These are phyloP conservation scores for Verticillium dahliae DNA, from an alignment of 2,329 filamentous ascomycete species.

Conservation along the genomic window DNA sequence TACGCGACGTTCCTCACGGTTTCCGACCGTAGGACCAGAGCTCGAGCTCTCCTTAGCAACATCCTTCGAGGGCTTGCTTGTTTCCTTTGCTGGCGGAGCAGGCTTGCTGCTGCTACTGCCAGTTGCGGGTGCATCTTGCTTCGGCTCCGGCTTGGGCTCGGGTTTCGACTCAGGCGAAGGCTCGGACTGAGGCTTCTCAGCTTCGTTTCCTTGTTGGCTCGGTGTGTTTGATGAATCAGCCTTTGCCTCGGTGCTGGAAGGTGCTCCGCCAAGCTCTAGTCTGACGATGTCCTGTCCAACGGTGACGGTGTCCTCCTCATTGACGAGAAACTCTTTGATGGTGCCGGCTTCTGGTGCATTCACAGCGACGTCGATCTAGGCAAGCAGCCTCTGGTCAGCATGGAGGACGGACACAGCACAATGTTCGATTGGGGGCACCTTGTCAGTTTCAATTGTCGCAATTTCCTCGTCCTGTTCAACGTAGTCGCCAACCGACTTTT, in stretches of 20 bases:
- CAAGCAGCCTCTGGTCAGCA: not conserved
- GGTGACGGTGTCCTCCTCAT: slow-evolving; percentile 89
- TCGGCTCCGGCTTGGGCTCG: slow-evolving; percentile 10
- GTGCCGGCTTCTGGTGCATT: slow-evolving; percentile 87
- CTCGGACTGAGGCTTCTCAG: slow-evolving; percentile 9
- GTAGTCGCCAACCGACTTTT: slow-evolving; percentile 84
- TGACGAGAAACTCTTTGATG: slow-evolving; percentile 86
- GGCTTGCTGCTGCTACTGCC: not conserved
- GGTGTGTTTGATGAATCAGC: not conserved
- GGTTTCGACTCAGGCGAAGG: not conserved
- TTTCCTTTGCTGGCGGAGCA: slow-evolving; percentile 14
- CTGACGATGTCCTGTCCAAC: slow-evolving; percentile 89
- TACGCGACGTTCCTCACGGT: slow-evolving; percentile 82
- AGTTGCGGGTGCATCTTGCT: slow-evolving; percentile 10
- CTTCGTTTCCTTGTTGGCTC: slow-evolving; percentile 1
- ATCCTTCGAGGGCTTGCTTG: slow-evolving; percentile 7
- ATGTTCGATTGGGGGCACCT: slow-evolving; percentile 47
- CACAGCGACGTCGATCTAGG: slow-evolving; percentile 91
- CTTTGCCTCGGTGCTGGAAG: slow-evolving; percentile 28
- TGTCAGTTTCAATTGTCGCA: slow-evolving; percentile 98
- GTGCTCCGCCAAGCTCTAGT: slow-evolving; percentile 68
- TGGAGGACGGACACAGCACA: not conserved
- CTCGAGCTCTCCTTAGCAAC: slow-evolving; percentile 10
- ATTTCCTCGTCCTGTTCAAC: slow-evolving; percentile 97
- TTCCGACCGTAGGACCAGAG: slow-evolving; percentile 49